Evolutionary conservation across 2,329 filamentous ascomycete species (phyloP).

Genomic region (Apiospora sp.): DNA sequence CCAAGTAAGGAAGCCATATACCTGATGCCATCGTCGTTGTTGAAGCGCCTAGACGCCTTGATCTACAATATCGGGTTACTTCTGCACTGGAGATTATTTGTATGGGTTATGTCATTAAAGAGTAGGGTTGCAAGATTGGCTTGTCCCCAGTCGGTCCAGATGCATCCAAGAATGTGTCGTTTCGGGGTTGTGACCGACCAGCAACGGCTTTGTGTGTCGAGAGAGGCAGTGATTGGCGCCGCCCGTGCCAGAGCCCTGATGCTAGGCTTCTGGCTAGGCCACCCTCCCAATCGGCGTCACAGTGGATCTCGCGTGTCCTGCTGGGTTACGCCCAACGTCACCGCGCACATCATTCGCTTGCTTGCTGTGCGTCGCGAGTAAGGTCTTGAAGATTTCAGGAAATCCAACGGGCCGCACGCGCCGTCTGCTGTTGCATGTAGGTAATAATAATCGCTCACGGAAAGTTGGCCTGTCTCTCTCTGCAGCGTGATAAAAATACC

Average conservation of each 20-base stretch:
- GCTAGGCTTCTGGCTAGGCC: neutral
- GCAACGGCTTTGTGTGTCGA: constrained; percentile 15
- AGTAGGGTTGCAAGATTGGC: neutral
- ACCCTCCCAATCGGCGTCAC: constrained; percentile 14
- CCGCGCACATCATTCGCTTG: constrained; percentile 15
- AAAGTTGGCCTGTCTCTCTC: neutral
- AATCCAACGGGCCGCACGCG: neutral
- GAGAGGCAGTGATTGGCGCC: constrained; percentile 15
- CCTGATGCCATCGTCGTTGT: constrained; percentile 3
- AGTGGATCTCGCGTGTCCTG: constrained; percentile 14
- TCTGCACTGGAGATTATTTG: constrained; percentile 13
- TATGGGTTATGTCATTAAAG: neutral
- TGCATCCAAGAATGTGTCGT: neutral
- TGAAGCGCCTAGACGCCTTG: neutral
- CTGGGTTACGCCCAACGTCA: constrained; percentile 20
- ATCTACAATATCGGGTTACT: neutral
- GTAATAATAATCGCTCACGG: neutral
- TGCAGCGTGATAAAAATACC: neutral
- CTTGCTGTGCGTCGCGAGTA: neutral
- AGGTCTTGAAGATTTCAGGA: neutral
- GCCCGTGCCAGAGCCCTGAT: constrained; percentile 10
- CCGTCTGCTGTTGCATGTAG: neutral
- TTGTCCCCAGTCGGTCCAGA: neutral
- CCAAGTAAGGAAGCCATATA: neutral
- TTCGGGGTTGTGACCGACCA: constrained; percentile 1